Percentiles rank a stretch among this genome's conserved stretches.
Conservation (phyloP, 768 basidiomycete species). For the Auricularia auricula-judae region DNA sequence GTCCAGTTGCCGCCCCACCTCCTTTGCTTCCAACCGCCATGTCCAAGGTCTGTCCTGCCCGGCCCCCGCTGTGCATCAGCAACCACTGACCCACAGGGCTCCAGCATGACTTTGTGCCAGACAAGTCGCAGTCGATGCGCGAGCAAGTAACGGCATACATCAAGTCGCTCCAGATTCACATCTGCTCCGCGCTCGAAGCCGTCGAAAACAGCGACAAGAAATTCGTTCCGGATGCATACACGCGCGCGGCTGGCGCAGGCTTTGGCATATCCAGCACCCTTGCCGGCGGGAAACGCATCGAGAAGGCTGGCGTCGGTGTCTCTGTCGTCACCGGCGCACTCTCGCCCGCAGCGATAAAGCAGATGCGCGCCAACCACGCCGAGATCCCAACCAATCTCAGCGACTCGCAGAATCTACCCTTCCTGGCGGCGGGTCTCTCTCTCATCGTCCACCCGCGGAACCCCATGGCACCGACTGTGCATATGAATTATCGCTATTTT, state of each 20-base stretch:
- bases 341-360: slow-evolving; percentile 79
- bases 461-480: slow-evolving; percentile 87
- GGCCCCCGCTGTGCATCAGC: not conserved
- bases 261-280: slow-evolving; percentile 15
- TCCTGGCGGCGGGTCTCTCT: slow-evolving; percentile 87
- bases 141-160: slow-evolving; percentile 68
- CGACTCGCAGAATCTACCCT: slow-evolving; percentile 57
- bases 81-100: not conserved
- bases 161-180: slow-evolving; percentile 62
- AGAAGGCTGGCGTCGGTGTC: slow-evolving; percentile 95
- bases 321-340: slow-evolving; percentile 82
- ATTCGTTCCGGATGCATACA: slow-evolving; percentile 41
- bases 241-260: slow-evolving; percentile 25
- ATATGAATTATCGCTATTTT: slow-evolving; percentile 96
- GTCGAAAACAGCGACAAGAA: slow-evolving; percentile 46
- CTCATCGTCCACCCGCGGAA: slow-evolving; percentile 91
- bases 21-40: not conserved
- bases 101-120: not conserved
- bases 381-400: slow-evolving; percentile 55
- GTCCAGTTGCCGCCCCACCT: not conserved
- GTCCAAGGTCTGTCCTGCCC: not conserved
- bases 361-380: slow-evolving; percentile 91
- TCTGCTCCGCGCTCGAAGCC: slow-evolving; percentile 64
- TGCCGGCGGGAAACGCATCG: slow-evolving; percentile 37
- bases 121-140: slow-evolving; percentile 42